A percentile compares a stretch with the other conserved stretches of the same genome.
These are phyloP conservation scores for Macrophomina tecta DNA, from an alignment of 2,329 filamentous ascomycete species.

Conservation along the genomic window DNA sequence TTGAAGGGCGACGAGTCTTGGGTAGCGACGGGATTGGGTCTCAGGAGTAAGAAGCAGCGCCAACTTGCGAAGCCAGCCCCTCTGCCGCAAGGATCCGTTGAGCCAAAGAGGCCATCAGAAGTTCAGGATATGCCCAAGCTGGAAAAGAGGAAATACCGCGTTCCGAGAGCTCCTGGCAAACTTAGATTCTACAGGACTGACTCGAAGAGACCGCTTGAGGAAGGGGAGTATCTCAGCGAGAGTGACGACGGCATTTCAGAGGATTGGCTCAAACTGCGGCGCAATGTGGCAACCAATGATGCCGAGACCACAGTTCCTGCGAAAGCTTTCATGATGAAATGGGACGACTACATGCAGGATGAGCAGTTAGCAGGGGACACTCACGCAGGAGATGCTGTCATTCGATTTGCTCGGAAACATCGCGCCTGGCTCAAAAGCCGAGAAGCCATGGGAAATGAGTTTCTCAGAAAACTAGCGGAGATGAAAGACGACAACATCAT, in stretches of 20 bases:
- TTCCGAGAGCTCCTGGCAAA: slow-evolving; percentile 43
- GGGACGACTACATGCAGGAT: slow-evolving; percentile 45
- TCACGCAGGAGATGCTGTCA: slow-evolving; percentile 44
- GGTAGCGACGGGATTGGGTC: slow-evolving; percentile 32
- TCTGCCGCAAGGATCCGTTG: slow-evolving; percentile 5
- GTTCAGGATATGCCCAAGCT: slow-evolving; percentile 31
- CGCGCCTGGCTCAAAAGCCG: slow-evolving; percentile 33
- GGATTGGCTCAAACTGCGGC: slow-evolving; percentile 44
- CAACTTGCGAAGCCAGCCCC: background rate
- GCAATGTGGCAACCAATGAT: slow-evolving; percentile 35
- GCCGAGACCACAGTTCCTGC: slow-evolving; percentile 29
- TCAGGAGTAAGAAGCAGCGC: slow-evolving; percentile 17
- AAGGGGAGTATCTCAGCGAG: slow-evolving; percentile 49
- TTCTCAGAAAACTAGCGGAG: slow-evolving; percentile 42
- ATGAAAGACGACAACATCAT: slow-evolving; percentile 40
- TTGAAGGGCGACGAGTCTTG: slow-evolving; percentile 44
- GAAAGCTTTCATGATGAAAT: slow-evolving; percentile 44
- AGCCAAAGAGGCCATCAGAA: slow-evolving; percentile 32
- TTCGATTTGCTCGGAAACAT: slow-evolving; percentile 46
- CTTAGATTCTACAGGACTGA: slow-evolving; percentile 48
- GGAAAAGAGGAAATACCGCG: slow-evolving; percentile 39
- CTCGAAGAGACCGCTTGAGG: slow-evolving; percentile 46
- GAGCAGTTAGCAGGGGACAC: slow-evolving; percentile 44
- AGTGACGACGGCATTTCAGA: slow-evolving; percentile 44
- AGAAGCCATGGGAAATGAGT: slow-evolving; percentile 35